These are phyloP conservation scores for Cicer arietinum DNA, from an alignment of 306 rosid genomes.

Conservation along the genomic window DNA sequence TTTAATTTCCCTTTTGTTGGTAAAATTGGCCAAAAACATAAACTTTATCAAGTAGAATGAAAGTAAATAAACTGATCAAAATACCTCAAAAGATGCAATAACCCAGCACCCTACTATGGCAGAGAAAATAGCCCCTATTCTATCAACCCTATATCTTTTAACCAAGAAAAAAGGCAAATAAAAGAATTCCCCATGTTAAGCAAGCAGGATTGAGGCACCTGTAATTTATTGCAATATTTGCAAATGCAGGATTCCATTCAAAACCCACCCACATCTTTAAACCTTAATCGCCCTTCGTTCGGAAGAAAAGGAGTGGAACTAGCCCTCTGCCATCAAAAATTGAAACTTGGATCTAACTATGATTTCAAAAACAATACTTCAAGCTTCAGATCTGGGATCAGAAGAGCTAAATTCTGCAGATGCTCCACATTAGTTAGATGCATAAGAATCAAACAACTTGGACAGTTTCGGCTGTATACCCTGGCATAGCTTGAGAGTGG, in stretches of 20 bases:
- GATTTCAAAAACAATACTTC: slow-evolving; percentile 51
- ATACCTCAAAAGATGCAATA: slow-evolving; percentile 77
- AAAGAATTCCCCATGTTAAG: slow-evolving; percentile 50
- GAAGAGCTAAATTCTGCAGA: slow-evolving; percentile 71
- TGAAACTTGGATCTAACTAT: slow-evolving; percentile 60
- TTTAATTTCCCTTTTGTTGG: slow-evolving; percentile 53
- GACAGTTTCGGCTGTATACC: slow-evolving; percentile 75
- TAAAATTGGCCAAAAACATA: slow-evolving; percentile 66
- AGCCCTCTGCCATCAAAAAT: slow-evolving; percentile 74
- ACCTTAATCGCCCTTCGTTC: slow-evolving; percentile 54
- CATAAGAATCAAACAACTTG: slow-evolving; percentile 67
- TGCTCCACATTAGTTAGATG: slow-evolving; percentile 61
- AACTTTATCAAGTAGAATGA: slow-evolving; percentile 72
- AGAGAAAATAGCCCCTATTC: slow-evolving; percentile 74
- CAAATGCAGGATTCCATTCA: slow-evolving; percentile 81
- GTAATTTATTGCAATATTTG: slow-evolving; percentile 93
- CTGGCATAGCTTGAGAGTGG: slow-evolving; percentile 57
- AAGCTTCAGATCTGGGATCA: slow-evolving; percentile 76
- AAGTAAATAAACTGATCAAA: slow-evolving; percentile 62
- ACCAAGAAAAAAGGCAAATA: slow-evolving; percentile 36
- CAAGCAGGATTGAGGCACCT: slow-evolving; percentile 82
- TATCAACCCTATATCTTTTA: slow-evolving; percentile 60
- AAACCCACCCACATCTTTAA: slow-evolving; percentile 64
- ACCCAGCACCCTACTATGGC: slow-evolving; percentile 62
- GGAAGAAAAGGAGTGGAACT: slow-evolving; percentile 62